These are phyloP conservation scores for Rutstroemia sydowiana DNA, from an alignment of 2,329 filamentous ascomycete species.

Conservation along the genomic window DNA sequence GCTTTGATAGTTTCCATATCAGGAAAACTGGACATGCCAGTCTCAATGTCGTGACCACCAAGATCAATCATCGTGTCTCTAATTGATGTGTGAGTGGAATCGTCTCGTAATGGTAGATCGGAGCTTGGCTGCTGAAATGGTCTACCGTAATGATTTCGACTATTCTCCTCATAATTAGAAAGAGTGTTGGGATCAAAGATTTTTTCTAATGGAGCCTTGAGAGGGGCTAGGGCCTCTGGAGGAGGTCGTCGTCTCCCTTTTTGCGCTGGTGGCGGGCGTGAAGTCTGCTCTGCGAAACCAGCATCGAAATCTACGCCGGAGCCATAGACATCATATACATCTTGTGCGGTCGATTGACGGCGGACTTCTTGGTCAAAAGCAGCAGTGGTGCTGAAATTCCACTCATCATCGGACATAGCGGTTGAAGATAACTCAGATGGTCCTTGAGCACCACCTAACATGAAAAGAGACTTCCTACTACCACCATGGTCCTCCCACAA, in stretches of 20 bases:
- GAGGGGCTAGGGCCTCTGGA: conserved; percentile 49
- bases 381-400: conserved; percentile 60
- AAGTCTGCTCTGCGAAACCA: conserved; percentile 36
- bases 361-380: conserved; percentile 55
- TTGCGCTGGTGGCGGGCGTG: conserved; percentile 35
- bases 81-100: conserved; percentile 43
- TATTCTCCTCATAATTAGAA: conserved; percentile 58
- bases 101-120: conserved; percentile 46
- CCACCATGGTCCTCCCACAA: conserved; percentile 71
- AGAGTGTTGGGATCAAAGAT: conserved; percentile 60
- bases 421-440: conserved; percentile 35
- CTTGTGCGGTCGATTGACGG: conserved; percentile 44
- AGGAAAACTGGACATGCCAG: conserved; percentile 49
- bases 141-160: conserved; percentile 50
- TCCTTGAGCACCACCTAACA: conserved; percentile 48
- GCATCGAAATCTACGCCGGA: conserved; percentile 45
- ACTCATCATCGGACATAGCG: conserved; percentile 47
- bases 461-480: conserved; percentile 58
- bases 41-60: conserved; percentile 50
- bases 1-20: conserved; percentile 52
- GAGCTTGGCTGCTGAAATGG: conserved; percentile 22
- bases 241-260: conserved; percentile 47
- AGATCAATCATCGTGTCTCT: conserved; percentile 59
- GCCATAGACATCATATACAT: conserved; percentile 55
- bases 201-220: conserved; percentile 52